Conservation (phyloP, 768 basidiomycete genomes). For the Crassisporium funariophilum region DNA sequence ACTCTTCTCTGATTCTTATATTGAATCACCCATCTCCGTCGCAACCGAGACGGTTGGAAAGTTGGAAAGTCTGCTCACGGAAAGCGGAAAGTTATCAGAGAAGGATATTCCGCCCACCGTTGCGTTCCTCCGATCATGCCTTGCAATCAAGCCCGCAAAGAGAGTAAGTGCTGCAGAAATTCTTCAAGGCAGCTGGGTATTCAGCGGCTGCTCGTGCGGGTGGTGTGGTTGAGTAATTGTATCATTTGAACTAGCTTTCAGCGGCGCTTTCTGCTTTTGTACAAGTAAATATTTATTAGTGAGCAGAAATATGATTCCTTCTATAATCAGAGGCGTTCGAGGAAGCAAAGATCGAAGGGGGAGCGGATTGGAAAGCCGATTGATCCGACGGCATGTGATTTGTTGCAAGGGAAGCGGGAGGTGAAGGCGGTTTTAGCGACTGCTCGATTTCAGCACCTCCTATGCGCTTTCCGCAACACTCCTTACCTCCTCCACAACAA, state of each 20-base stretch:
- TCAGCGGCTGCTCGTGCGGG: conserved; percentile 8
- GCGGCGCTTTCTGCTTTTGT: too few relatives aligned
- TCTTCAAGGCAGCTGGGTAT: conserved; percentile 10
- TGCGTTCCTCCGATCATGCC: conserved; percentile 11
- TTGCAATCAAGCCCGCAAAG: conserved; percentile 6
- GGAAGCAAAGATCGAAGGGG: background rate
- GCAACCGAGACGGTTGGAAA: conserved; percentile 8
- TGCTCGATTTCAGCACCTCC: background rate
- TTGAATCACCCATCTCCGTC: conserved; percentile 7
- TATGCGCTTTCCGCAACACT: conserved; percentile 2
- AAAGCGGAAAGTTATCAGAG: conserved; percentile 6
- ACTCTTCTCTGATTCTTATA: conserved; percentile 15
- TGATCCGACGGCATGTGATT: conserved; percentile 13
- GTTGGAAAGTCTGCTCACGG: conserved; percentile 11
- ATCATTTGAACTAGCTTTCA: too few relatives aligned
- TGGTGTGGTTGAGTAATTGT: too few relatives aligned
- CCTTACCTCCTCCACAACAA: conserved; percentile 7
- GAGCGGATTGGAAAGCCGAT: background rate
- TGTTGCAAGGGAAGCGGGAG: background rate
- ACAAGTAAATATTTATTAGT: too few relatives aligned
- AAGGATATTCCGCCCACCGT: conserved; percentile 7
- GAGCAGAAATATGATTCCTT: too few relatives aligned
- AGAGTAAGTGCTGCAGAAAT: conserved; percentile 7
- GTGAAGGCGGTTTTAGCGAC: too few relatives aligned
- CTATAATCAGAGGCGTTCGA: too few relatives aligned